A percentile compares a stretch with the other conserved stretches of the same genome.
These are phyloP conservation scores for Penicillium concentricum DNA, from an alignment of 2,329 filamentous ascomycete species.

Conservation along the genomic window DNA sequence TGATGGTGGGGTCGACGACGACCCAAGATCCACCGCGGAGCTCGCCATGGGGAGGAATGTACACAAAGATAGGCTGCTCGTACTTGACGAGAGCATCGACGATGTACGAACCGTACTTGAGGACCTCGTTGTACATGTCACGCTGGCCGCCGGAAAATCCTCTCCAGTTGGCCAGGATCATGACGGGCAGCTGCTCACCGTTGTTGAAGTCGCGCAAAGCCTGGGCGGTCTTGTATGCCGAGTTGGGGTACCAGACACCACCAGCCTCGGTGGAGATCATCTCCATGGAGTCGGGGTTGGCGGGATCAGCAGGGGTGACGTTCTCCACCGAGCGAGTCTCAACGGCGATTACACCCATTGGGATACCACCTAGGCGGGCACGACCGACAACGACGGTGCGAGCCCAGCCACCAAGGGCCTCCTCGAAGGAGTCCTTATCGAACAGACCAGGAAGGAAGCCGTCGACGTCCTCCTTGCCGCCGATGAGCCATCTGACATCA, in stretches of 20 bases:
- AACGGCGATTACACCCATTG: slow-evolving; percentile 96
- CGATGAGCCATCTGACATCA: slow-evolving; percentile 92
- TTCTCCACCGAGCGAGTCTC: slow-evolving; percentile 97
- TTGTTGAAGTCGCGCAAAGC: slow-evolving; percentile 99
- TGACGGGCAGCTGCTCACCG: slow-evolving; percentile 93
- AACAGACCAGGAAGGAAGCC: slow-evolving; percentile 91
- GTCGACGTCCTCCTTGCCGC: slow-evolving; percentile 76
- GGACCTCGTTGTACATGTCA: slow-evolving; percentile 99
- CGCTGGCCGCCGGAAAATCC: slow-evolving; percentile 99
- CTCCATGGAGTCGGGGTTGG: slow-evolving; percentile 97
- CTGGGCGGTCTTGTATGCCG: slow-evolving; percentile 98
- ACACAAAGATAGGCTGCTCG: slow-evolving; percentile 97
- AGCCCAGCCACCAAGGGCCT: slow-evolving; percentile 95
- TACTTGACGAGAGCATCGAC: slow-evolving; percentile 98
- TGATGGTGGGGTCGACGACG: slow-evolving; percentile 97
- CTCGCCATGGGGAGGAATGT: slow-evolving; percentile 95
- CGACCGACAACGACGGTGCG: slow-evolving; percentile 95
- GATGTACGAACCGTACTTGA: slow-evolving; percentile 99
- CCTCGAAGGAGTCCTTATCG: slow-evolving; percentile 94
- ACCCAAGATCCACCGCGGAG: slow-evolving; percentile 99
- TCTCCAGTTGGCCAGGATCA: slow-evolving; percentile 99
- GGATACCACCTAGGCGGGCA: slow-evolving; percentile 93
- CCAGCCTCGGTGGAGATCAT: slow-evolving; percentile 92
- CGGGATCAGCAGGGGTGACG: slow-evolving; percentile 90
- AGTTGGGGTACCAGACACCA: slow-evolving; percentile 99